Evolutionary conservation across 176 grass and related monocot species (phyloP), one percentile per base, ranked within the genome.

Genomic region (Aegilops longissima): DNA sequence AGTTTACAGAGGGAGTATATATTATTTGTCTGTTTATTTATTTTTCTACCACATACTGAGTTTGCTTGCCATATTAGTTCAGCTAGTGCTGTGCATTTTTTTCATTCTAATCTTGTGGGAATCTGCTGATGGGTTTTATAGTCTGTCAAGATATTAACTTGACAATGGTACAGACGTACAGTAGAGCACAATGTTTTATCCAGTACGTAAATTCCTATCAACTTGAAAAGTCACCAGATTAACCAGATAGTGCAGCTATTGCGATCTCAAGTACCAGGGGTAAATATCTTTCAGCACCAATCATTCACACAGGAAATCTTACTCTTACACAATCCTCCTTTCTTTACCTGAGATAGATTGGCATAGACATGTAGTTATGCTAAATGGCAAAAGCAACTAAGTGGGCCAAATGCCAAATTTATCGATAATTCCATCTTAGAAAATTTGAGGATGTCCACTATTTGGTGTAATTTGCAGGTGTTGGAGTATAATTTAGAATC

Each of bases 371-470:
- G 38, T 76, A 82, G n/a, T 65, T 80, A 54, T 73, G 61, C 66
- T 73, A 64, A 79, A 72, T 78, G 70, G 34, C 29, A 83, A 59
- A 90, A 87, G 27, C 21, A 87, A 79, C 13, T 80, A 44, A 58
- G 61, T 70, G 59, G 58, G 31, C 33, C 42, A 77, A 56, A 70
- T 35, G 58, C 23, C 24, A 9, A 70, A 33, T 31, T 27, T 49
- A 10, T 12, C 8, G 39, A 45, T 82, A 56, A 29, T 77, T 68
- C 21, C 51, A 52, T 83, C 40, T 51, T 29, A 65, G 39, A 71
- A 72, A 79, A 47, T 39, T 31, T 68, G 17, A 47, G 52, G 36
- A 73, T 70, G 38, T 33, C 27, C 5, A 0, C 7, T 40, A 31
- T 70, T 85, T 42, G 40, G 10, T 42, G 2, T 42, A 42, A 42